These are phyloP conservation scores for Monarda citriodora DNA, from an alignment of 305 asterid species.

Conservation along the genomic window DNA sequence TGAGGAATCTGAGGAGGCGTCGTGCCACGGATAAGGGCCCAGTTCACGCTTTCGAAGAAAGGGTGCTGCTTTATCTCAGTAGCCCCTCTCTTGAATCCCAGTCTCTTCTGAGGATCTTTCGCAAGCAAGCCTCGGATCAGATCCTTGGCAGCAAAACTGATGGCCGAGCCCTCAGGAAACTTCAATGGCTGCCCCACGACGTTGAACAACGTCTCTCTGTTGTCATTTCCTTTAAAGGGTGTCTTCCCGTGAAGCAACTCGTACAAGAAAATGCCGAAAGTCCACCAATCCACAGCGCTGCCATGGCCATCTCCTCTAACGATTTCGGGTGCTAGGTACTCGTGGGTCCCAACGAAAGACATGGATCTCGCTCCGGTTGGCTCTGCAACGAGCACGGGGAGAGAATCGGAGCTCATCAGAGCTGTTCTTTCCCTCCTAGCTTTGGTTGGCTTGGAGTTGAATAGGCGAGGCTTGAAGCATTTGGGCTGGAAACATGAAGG, in stretches of 20 bases:
- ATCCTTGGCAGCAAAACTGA: slow-evolving; percentile 88
- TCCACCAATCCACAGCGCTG: slow-evolving; percentile 99
- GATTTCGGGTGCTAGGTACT: slow-evolving; percentile 91
- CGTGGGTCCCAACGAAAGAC: slow-evolving; percentile 98
- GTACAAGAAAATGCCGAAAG: slow-evolving; percentile 81
- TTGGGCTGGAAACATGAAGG: slow-evolving; percentile 90
- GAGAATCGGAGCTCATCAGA: slow-evolving; percentile 39
- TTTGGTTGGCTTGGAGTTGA: slow-evolving; percentile 54
- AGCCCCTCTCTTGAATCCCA: slow-evolving; percentile 88
- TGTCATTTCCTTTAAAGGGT: slow-evolving; percentile 84
- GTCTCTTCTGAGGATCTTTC: slow-evolving; percentile 87
- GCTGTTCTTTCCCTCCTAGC: slow-evolving; percentile 32
- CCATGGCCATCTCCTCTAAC: slow-evolving; percentile 97
- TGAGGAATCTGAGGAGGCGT: slow-evolving; percentile 86
- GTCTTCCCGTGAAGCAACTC: slow-evolving; percentile 93
- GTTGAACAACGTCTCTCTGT: slow-evolving; percentile 87
- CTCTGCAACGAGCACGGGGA: slow-evolving; percentile 80
- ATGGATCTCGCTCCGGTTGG: slow-evolving; percentile 91
- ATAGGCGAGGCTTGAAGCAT: slow-evolving; percentile 80
- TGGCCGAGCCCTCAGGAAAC: slow-evolving; percentile 62
- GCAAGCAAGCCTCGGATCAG: slow-evolving; percentile 77
- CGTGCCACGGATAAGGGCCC: slow-evolving; percentile 89
- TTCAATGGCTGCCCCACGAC: slow-evolving; percentile 85
- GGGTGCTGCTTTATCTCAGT: slow-evolving; percentile 90
- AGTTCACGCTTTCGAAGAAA: slow-evolving; percentile 72